A percentile compares a stretch with the other conserved stretches of the same genome.
Evolutionary conservation across 2,329 filamentous ascomycete genomes (phyloP).

Genomic region (Lachnellula occidentalis): DNA sequence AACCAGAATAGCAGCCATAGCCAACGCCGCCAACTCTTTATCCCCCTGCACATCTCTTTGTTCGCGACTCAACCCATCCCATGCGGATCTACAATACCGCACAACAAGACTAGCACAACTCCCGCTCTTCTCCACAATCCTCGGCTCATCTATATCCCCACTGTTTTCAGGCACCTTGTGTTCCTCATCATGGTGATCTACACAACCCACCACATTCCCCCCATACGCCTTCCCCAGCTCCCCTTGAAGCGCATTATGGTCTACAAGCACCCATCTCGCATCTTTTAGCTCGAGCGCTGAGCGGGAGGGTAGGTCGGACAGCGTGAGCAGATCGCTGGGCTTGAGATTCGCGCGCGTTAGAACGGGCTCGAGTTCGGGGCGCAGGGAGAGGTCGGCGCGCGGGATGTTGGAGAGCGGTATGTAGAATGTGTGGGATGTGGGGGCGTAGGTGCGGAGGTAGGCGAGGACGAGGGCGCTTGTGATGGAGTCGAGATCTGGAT

Average conservation of each 20-base stretch:
- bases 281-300: not conserved
- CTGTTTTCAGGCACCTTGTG: slow-evolving; percentile 40
- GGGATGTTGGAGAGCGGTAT: slow-evolving; percentile 70
- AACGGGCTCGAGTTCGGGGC: slow-evolving; percentile 65
- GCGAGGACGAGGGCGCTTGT: slow-evolving; percentile 69
- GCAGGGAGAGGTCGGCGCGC: slow-evolving; percentile 61
- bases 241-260: slow-evolving; percentile 71
- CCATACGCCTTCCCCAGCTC: slow-evolving; percentile 49
- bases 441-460: slow-evolving; percentile 61
- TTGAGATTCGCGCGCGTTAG: slow-evolving; percentile 55
- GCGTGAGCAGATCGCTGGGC: slow-evolving; percentile 58
- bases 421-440: slow-evolving; percentile 45
- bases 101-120: slow-evolving; percentile 70
- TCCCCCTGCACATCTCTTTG: slow-evolving; percentile 33
- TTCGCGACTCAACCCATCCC: slow-evolving; percentile 45
- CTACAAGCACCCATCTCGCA: slow-evolving; percentile 68
- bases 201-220: slow-evolving; percentile 53
- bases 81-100: slow-evolving; percentile 50
- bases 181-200: slow-evolving; percentile 80
- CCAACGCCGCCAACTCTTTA: slow-evolving; percentile 58
- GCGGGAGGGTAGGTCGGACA: slow-evolving; percentile 48
- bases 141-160: slow-evolving; percentile 43
- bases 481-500: slow-evolving; percentile 71
- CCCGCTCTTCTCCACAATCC: slow-evolving; percentile 60
- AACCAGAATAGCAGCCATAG: slow-evolving; percentile 65